These are phyloP conservation scores for Neofusicoccum ribis DNA, from an alignment of 2,329 filamentous ascomycete genomes.

Conservation along the genomic window DNA sequence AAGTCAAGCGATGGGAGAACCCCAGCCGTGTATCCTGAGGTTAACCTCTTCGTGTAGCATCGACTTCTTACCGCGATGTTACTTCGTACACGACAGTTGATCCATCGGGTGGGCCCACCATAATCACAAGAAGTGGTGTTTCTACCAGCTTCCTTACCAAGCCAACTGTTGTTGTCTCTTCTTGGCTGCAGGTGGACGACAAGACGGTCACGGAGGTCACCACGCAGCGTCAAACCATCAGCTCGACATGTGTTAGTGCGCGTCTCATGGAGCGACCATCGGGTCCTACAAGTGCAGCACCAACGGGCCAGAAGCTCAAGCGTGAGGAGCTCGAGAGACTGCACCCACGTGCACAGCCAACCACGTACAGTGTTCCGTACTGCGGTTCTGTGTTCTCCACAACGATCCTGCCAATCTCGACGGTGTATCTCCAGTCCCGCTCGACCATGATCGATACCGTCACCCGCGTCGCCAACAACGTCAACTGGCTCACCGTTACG, in stretches of 20 bases:
- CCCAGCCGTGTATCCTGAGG: neutral
- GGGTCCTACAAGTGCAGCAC: neutral
- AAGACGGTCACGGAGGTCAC: neutral
- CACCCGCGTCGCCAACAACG: conserved; percentile 8
- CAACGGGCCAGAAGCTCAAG: neutral
- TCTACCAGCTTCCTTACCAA: conserved; percentile 5
- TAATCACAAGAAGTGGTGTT: neutral
- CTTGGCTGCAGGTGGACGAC: neutral
- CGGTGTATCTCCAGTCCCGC: neutral
- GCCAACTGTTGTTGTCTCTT: neutral
- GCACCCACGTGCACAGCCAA: conserved; percentile 1
- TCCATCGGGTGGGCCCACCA: neutral
- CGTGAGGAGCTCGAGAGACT: neutral
- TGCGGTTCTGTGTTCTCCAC: conserved; percentile 11
- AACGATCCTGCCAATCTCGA: conserved; percentile 1
- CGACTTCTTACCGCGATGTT: conserved; percentile 1
- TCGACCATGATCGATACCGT: conserved; percentile 8
- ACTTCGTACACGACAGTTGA: conserved; percentile 6
- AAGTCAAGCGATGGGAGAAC: neutral
- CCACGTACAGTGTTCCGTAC: conserved; percentile 1
- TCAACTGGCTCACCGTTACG: neutral
- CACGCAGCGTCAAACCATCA: neutral
- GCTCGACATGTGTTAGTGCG: conserved; percentile 1
- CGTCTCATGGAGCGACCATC: neutral
- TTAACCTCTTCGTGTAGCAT: neutral